Percentiles rank a stretch among this genome's conserved stretches.
Conservation (phyloP, 179 eudicot genomes). For the Corrigiola litoralis region DNA sequence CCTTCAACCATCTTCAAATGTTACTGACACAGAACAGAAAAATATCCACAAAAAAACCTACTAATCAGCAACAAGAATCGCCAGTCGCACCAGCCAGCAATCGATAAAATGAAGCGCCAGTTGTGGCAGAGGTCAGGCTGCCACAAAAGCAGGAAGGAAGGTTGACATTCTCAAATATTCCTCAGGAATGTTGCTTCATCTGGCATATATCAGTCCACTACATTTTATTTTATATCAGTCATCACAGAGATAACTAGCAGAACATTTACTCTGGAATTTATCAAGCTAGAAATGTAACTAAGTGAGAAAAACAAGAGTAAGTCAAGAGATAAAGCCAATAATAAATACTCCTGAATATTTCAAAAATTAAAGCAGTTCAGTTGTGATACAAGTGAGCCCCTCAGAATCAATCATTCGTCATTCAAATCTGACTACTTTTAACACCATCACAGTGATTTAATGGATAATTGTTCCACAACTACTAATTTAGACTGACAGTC, state of each 20-base stretch:
- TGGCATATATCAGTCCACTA: constrained; percentile 15
- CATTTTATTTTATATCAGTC: constrained; percentile 4
- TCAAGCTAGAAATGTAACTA: neutral
- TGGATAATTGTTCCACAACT: neutral
- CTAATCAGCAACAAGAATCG: too few species aligned
- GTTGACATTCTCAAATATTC: neutral
- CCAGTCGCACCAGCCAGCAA: too few species aligned
- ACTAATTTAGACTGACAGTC: neutral
- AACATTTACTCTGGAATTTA: too few species aligned
- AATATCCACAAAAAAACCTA: too few species aligned
- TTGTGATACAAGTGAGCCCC: constrained; percentile 9
- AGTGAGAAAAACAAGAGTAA: neutral
- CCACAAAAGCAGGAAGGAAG: too few species aligned
- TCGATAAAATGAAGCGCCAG: too few species aligned
- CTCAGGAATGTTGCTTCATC: constrained; percentile 15
- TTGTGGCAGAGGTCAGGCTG: too few species aligned
- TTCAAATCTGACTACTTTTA: constrained; percentile 17
- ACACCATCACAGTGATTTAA: constrained; percentile 19
- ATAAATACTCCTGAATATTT: too few species aligned
- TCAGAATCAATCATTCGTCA: constrained; percentile 15
- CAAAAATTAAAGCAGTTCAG: too few species aligned
- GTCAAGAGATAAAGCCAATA: too few species aligned
- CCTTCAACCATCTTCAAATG: too few species aligned
- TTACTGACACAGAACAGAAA: too few species aligned
- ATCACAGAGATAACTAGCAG: constrained; percentile 1